phyloP scores from a whole-genome alignment of 2,329 filamentous ascomycete genomes.

The Sporothrix pseudoabietina region DNA sequence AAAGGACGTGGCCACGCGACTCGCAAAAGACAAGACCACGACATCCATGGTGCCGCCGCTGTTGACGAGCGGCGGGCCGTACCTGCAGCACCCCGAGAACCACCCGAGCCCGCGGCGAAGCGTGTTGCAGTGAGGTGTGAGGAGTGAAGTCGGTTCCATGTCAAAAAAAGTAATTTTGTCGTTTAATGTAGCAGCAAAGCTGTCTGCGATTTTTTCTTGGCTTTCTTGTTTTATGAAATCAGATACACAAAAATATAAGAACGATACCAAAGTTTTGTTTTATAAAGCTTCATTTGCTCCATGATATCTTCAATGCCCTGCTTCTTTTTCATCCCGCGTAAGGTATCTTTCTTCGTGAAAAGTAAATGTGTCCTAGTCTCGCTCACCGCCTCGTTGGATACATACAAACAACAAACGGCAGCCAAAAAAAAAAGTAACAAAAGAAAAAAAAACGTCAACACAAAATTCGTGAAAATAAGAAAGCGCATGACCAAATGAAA shows the following conservation, averaged over 20 bases:
- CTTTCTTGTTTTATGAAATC: background rate
- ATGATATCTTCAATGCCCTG: background rate
- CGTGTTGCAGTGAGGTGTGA: background rate
- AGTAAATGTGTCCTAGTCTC: background rate
- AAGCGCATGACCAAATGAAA: background rate
- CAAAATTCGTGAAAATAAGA: background rate
- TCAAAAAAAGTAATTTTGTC: background rate
- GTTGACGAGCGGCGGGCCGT: conserved; percentile 27
- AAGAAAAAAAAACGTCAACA: background rate
- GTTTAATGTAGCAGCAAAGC: background rate
- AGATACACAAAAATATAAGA: background rate
- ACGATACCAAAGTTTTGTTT: background rate
- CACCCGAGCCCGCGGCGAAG: conserved; percentile 1
- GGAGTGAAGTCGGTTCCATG: background rate
- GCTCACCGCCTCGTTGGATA: background rate
- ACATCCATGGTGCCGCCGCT: conserved; percentile 24
- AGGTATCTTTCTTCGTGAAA: conserved; percentile 10
- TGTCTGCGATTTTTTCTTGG: background rate
- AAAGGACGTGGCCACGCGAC: background rate
- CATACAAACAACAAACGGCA: background rate
- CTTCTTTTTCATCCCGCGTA: background rate
- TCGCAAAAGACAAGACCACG: background rate
- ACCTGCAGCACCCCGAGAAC: conserved; percentile 15
- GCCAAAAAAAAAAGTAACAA: background rate
- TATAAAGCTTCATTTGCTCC: background rate